Conservation (phyloP, 192 early-diverging fungal species). For the Martensiomyces pterosporus region DNA sequence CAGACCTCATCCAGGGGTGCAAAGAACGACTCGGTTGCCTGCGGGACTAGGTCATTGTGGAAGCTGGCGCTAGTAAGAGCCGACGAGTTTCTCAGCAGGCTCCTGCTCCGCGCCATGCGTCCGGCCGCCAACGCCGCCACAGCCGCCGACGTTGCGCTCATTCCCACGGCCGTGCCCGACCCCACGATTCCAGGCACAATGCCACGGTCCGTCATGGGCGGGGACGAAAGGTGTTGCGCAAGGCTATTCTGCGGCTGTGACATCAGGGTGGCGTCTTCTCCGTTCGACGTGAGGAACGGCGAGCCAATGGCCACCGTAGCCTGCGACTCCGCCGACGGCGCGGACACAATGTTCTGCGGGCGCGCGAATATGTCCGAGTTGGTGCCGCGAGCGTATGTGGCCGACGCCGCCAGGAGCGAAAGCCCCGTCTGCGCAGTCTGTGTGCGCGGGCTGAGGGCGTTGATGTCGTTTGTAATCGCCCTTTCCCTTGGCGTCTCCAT, state of each 20-base stretch:
- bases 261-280: conserved; percentile 42
- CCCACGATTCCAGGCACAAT: neutral
- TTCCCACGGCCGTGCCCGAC: conserved; percentile 1
- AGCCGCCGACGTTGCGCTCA: conserved; percentile 5
- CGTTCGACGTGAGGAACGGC: conserved; percentile 30
- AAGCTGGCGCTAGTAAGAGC: conserved; percentile 38
- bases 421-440: conserved; percentile 46
- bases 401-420: conserved; percentile 42
- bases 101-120: conserved; percentile 34
- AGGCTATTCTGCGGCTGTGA: conserved; percentile 51
- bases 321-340: conserved; percentile 11
- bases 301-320: conserved; percentile 10
- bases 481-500: neutral
- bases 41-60: conserved; percentile 44
- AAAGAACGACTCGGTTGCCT: conserved; percentile 45
- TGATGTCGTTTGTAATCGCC: conserved; percentile 8
- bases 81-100: conserved; percentile 35
- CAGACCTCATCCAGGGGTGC: conserved; percentile 49
- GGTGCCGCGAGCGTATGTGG: conserved; percentile 29
- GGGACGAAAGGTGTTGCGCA: conserved; percentile 34
- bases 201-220: conserved; percentile 21
- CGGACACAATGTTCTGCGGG: too few relatives aligned
- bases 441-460: conserved; percentile 40
- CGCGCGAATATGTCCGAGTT: too few relatives aligned
- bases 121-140: conserved; percentile 12